These are phyloP conservation scores for Scedosporium aurantiacum DNA, from an alignment of 2,329 filamentous ascomycete species.

Conservation along the genomic window DNA sequence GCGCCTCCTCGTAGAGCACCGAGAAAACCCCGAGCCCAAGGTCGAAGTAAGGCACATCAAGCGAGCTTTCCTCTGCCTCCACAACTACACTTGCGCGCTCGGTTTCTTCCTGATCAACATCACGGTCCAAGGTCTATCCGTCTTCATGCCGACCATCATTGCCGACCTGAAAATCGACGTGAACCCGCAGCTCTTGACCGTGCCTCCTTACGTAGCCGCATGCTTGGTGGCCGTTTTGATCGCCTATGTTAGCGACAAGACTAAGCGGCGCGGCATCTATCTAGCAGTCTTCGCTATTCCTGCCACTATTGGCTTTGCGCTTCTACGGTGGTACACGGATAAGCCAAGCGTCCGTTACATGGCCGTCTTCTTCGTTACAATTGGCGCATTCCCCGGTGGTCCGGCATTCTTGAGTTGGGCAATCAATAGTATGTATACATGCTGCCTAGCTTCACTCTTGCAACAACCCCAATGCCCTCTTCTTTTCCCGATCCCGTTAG, in stretches of 20 bases:
- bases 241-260: constrained; percentile 18
- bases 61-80: constrained; percentile 41
- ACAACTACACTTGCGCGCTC: constrained; percentile 46
- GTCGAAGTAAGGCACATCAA: constrained; percentile 38
- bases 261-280: constrained; percentile 26
- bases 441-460: no score
- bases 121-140: constrained; percentile 42
- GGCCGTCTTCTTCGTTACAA: constrained; percentile 43
- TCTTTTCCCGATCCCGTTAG: neutral
- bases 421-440: constrained; percentile 34
- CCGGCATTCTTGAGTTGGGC: constrained; percentile 48
- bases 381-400: constrained; percentile 46
- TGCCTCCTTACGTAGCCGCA: constrained; percentile 31
- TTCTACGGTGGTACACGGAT: constrained; percentile 32
- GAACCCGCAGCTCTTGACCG: constrained; percentile 30
- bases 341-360: constrained; percentile 34
- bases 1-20: constrained; percentile 38
- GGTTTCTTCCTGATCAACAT: constrained; percentile 52
- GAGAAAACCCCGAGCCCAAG: constrained; percentile 31
- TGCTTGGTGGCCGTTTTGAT: constrained; percentile 24
- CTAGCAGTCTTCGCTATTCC: constrained; percentile 28
- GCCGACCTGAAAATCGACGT: constrained; percentile 26
- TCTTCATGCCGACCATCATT: constrained; percentile 40
- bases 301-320: constrained; percentile 38
- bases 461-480: no score